Conservation (phyloP, 202 grass and related monocot genomes). For the Panicum hallii region DNA sequence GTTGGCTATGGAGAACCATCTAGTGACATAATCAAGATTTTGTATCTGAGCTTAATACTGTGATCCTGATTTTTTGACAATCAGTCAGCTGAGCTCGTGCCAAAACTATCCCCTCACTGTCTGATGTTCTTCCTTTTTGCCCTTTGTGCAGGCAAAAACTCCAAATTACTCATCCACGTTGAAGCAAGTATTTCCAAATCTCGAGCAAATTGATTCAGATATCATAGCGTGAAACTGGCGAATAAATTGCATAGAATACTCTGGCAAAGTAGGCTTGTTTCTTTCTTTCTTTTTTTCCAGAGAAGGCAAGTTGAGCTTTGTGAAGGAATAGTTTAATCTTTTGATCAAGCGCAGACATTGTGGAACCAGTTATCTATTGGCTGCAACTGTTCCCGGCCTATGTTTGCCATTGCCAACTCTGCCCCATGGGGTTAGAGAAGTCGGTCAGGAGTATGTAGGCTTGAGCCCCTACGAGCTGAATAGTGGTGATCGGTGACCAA, state of each 20-base stretch:
- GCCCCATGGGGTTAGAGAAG: neutral
- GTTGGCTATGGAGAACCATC: neutral
- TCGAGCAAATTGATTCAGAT: conserved; percentile 93
- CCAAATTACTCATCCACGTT: conserved; percentile 60
- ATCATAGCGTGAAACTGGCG: conserved; percentile 60
- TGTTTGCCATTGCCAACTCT: conserved; percentile 7
- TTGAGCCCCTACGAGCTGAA: neutral
- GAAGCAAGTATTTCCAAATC: conserved; percentile 79
- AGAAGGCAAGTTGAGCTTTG: neutral
- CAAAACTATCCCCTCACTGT: neutral
- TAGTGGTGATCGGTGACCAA: neutral
- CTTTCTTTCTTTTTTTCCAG: neutral
- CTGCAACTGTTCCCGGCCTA: neutral
- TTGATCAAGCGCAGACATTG: conserved; percentile 1
- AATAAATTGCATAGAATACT: conserved; percentile 1
- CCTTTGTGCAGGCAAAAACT: conserved; percentile 66
- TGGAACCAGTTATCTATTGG: neutral
- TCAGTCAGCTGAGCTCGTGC: neutral
- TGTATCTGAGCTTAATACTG: neutral
- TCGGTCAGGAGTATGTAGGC: neutral
- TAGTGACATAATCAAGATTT: neutral
- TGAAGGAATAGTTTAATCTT: conserved; percentile 11
- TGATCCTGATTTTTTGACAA: neutral
- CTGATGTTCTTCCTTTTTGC: neutral
- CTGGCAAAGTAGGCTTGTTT: neutral